phyloP scores from a whole-genome alignment of 1,139 yeast genomes.

The Yamadazyma pseudoaaseri region DNA sequence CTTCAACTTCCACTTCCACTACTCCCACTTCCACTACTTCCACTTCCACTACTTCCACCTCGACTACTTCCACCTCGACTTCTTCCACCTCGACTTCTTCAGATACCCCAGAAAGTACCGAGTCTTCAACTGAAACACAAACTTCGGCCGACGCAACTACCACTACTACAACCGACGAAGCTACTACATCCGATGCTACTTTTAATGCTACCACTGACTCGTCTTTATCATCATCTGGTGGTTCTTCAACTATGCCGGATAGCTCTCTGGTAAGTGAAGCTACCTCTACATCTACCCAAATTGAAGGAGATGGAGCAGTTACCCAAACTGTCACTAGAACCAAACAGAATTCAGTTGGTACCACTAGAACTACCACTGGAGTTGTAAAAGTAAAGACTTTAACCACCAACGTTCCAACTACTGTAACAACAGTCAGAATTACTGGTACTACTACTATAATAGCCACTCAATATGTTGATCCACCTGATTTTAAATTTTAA shows the following conservation, averaged over 20 bases:
- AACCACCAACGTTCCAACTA: slow-evolving; percentile 13
- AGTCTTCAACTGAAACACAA: slow-evolving; percentile 4
- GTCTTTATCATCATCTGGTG: not conserved
- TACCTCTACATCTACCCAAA: not conserved
- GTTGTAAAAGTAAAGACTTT: slow-evolving; percentile 10
- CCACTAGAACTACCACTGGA: slow-evolving; percentile 11
- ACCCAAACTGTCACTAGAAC: slow-evolving; percentile 8
- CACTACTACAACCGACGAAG: slow-evolving; percentile 1
- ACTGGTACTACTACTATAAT: slow-evolving; percentile 14
- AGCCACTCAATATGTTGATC: slow-evolving; percentile 14
- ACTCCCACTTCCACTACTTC: slow-evolving; percentile 11
- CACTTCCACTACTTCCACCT: slow-evolving; percentile 9
- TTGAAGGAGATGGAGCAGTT: not conserved
- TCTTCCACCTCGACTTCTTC: slow-evolving; percentile 9
- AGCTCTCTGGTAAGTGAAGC: not conserved
- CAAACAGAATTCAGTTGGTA: slow-evolving; percentile 6
- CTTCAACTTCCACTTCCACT: slow-evolving; percentile 3
- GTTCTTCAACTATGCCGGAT: not conserved
- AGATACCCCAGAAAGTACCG: slow-evolving; percentile 7
- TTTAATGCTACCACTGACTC: not conserved
- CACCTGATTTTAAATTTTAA: slow-evolving; percentile 10
- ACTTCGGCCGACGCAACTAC: not conserved
- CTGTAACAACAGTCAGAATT: slow-evolving; percentile 14
- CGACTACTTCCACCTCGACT: slow-evolving; percentile 7
- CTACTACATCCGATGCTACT: not conserved